These are phyloP conservation scores for Corynespora cassiicola DNA, from an alignment of 2,329 filamentous ascomycete species.

Conservation along the genomic window DNA sequence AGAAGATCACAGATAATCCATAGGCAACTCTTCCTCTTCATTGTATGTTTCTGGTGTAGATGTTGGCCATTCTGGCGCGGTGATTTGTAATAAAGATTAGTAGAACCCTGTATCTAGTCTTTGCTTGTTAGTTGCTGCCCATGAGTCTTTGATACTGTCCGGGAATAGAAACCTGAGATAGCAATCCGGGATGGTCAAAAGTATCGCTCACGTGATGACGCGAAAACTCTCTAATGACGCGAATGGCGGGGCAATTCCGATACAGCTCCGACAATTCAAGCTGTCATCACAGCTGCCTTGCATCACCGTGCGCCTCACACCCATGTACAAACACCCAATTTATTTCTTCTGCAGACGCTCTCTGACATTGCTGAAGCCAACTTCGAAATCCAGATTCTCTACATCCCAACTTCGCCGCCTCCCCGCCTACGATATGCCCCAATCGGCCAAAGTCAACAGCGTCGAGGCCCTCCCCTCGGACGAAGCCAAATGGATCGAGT, in stretches of 20 bases:
- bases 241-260: conserved; percentile 14
- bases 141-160: too few relatives aligned
- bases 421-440: conserved; percentile 42
- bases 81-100: too few relatives aligned
- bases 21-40: too few relatives aligned
- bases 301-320: too few relatives aligned
- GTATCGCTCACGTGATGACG: conserved; percentile 17
- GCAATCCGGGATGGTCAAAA: too few relatives aligned
- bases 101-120: too few relatives aligned
- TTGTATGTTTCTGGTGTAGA: too few relatives aligned
- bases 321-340: conserved; percentile 1
- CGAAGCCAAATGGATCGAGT: conserved; percentile 65
- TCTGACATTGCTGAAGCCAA: not conserved
- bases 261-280: conserved; percentile 8
- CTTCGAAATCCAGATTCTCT: conserved; percentile 12
- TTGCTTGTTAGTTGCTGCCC: too few relatives aligned
- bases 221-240: conserved; percentile 14
- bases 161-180: too few relatives aligned
- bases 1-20: too few relatives aligned
- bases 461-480: conserved; percentile 56
- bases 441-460: conserved; percentile 34
- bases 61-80: too few relatives aligned
- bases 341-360: conserved; percentile 2
- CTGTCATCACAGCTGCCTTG: conserved; percentile 15
- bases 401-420: conserved; percentile 10